phyloP scores from a whole-genome alignment of 2,329 filamentous ascomycete genomes.

The Thelonectria olida region DNA sequence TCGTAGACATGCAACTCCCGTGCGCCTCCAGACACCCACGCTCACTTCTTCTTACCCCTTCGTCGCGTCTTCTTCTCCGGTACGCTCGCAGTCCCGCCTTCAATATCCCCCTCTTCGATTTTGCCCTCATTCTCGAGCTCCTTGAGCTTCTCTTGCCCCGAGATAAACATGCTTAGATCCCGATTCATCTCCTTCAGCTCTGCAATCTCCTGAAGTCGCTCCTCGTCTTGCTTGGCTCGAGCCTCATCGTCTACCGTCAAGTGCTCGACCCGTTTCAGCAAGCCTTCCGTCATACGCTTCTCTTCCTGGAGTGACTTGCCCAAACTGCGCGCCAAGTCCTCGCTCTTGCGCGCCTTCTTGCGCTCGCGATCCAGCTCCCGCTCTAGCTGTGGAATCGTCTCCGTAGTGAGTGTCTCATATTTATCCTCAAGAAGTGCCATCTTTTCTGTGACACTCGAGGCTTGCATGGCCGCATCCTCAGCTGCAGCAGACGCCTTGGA shows the following conservation, averaged over 20 bases:
- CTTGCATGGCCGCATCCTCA: conserved; percentile 65
- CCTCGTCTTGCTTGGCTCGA: conserved; percentile 65
- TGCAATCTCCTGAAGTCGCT: conserved; percentile 68
- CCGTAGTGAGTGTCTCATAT: conserved; percentile 56
- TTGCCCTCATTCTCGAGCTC: conserved; percentile 70
- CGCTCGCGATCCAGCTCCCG: conserved; percentile 76
- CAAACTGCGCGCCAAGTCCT: conserved; percentile 78
- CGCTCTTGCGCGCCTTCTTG: conserved; percentile 74
- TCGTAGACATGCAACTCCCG: too few relatives aligned
- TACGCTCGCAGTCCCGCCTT: conserved; percentile 75
- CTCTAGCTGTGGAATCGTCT: conserved; percentile 75
- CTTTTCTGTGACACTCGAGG: conserved; percentile 59
- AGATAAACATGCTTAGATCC: conserved; percentile 89
- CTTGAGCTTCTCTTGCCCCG: conserved; percentile 81
- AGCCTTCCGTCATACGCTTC: conserved; percentile 81
- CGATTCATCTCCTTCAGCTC: conserved; percentile 88
- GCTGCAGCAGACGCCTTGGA: conserved; percentile 75
- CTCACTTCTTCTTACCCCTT: conserved; percentile 52
- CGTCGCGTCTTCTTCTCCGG: conserved; percentile 67
- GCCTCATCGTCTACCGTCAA: conserved; percentile 70
- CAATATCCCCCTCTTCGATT: conserved; percentile 74
- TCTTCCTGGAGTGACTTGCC: conserved; percentile 85
- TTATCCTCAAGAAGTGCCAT: conserved; percentile 60
- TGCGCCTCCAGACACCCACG: not conserved
- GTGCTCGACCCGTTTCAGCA: conserved; percentile 84